Conservation (phyloP, 345 rosid genomes). For the Citrus reticulata region DNA sequence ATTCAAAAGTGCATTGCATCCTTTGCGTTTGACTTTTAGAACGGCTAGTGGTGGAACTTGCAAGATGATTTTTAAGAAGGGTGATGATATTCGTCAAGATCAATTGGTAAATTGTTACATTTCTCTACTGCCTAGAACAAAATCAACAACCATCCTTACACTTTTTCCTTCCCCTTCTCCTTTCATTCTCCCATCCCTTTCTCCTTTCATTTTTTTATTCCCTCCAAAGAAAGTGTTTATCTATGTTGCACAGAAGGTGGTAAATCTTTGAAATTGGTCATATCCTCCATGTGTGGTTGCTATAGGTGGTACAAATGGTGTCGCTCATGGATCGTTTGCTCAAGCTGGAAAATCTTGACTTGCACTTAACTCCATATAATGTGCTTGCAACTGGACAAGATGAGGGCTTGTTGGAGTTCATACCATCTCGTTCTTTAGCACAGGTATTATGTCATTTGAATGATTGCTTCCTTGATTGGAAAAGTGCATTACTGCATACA, state of each 20-base stretch:
- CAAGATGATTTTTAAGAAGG: constrained; percentile 92
- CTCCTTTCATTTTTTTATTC: neutral
- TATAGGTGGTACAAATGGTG: constrained; percentile 97
- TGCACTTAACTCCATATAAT: constrained; percentile 85
- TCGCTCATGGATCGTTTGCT: constrained; percentile 98
- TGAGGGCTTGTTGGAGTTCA: constrained; percentile 98
- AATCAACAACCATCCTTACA: neutral
- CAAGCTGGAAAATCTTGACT: constrained; percentile 91
- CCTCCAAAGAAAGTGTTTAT: neutral
- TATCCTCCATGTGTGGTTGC: constrained; percentile 26
- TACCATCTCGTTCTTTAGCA: constrained; percentile 90
- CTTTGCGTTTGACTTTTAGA: constrained; percentile 83
- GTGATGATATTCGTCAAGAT: constrained; percentile 98
- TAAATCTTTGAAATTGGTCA: constrained; percentile 5
- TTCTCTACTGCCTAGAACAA: constrained; percentile 9
- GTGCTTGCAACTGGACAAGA: constrained; percentile 98
- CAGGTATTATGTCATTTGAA: constrained; percentile 47
- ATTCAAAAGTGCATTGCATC: constrained; percentile 90
- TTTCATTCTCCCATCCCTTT: neutral
- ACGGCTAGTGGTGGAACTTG: constrained; percentile 71
- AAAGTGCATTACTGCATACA: neutral
- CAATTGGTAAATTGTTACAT: constrained; percentile 62
- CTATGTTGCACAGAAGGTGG: neutral
- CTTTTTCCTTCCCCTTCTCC: neutral
- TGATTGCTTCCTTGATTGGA: constrained; percentile 5